Base-by-base conservation (phyloP, 1,139 yeast genomes). In the Geotrichum bryndzae region DNA sequence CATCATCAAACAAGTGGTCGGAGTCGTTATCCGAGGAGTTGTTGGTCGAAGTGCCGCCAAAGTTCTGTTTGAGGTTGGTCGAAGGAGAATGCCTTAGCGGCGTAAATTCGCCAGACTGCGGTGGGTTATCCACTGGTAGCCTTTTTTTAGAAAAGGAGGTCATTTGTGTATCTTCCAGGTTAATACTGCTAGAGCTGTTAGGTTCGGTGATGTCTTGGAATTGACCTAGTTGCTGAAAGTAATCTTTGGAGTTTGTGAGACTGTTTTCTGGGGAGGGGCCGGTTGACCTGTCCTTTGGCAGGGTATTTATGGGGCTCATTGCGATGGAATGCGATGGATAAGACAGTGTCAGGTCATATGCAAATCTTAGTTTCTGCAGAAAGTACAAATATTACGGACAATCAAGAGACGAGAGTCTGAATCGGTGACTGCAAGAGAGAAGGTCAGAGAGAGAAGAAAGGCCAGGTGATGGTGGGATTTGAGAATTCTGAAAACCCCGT, bases 11-110 rank as follows among this genome's bases (percentile, higher is more conserved):
- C 33, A 71, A 70, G 35, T 70, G 69, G 29, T 74, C 74, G 22
- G 71, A 66, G 69, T 84, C 86, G 57, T 82, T 73, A 66, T 86
- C 89, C 22, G 82, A 78, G 35, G 54, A 38, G 33, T 51, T 54
- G 8, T 35, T 51, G 18, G 45, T 31, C 2, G 22, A 51, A 11
- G 54, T 56, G 15, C 59, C 59, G 22, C 59, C 59, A 56, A 56
- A 56, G n/a, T 48, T 51, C n/a, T 22, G 38, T 11, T 22, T 27
- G 23, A 38, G 6, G 15, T 38, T 13, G 15, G 13, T 18, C 10
- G 59, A 38, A 3, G 54, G 54, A 8, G 53, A 27, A 23, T 56
- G 59, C 15, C 45, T 25, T 8, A 56, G 55, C 22, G 59, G 59
- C 29, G 54, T 56, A 13, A 29, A 22, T 29, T 56, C 59, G 46